Evolutionary conservation across 495 filamentous ascomycete species (phyloP), one percentile per base, ranked within the genome.

Genomic region (Tuber borchii): DNA sequence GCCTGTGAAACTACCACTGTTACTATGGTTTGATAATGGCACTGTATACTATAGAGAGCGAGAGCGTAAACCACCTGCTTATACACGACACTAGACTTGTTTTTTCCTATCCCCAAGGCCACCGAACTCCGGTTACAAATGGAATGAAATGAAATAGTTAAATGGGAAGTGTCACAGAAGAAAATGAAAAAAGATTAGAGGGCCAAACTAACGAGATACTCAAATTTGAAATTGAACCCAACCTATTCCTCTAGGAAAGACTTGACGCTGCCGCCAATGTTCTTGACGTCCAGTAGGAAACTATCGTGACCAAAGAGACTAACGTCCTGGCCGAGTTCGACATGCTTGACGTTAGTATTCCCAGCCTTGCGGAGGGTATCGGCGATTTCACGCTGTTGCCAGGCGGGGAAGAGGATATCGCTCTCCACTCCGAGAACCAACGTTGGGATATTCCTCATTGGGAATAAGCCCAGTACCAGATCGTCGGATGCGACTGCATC

Each of bases 231-330:
- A 34, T 8, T 19, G 14, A 65, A 65, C 2, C 51, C 51, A 61
- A 26, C 10, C 5, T 31, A 61, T 65, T 78, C 51, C 10, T 86
- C 88, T 75, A 99, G 84, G 84, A 98, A 99, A 76, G 86, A 88
- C 79, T 89, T 90, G 31, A 98, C 86, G 22, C 89, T 90, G 4
- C 93, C 92, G 7, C 96, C 95, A 44, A 99, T 92, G 77, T 97
- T 90, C 85, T 97, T 91, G 61, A 97, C 85, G 84, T 99, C 95
- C 34, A 99, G 85, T 75, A 99, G 85, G 81, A 99, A 99, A 2
- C 94, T 98, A 82, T 99, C 95, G 83, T 99, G 95, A 8, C 95
- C 95, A 82, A 98, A 99, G 75, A 97, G 79, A 72, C 93, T 97
- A 75, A 93, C 86, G 84, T 97, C 94, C 84, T 97, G 93, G 61